phyloP scores from a whole-genome alignment of 2,329 filamentous ascomycete genomes.

The Biscogniauxia mediterranea region DNA sequence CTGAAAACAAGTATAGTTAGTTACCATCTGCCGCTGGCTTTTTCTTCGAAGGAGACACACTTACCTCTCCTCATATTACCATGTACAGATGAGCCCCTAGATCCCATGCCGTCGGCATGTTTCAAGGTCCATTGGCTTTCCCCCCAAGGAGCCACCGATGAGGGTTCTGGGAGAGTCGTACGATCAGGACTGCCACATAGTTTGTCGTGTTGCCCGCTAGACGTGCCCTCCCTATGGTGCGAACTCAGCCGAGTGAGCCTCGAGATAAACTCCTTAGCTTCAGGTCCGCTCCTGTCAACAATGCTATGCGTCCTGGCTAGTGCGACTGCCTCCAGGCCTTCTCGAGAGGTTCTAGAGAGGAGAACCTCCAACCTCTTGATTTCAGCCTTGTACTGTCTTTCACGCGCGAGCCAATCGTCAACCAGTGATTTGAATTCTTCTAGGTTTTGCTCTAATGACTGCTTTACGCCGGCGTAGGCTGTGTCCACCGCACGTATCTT shows the following conservation, averaged over 20 bases:
- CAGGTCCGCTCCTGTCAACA: slow-evolving; percentile 36
- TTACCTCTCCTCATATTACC: neutral
- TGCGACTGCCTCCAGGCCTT: slow-evolving; percentile 44
- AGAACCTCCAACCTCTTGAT: slow-evolving; percentile 40
- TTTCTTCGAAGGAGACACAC: neutral
- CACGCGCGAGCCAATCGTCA: slow-evolving; percentile 39
- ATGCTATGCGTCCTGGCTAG: slow-evolving; percentile 43
- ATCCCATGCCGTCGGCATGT: neutral
- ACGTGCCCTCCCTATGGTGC: slow-evolving; percentile 11
- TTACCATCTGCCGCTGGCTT: neutral
- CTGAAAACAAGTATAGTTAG: slow-evolving; percentile 7
- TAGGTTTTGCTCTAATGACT: slow-evolving; percentile 31
- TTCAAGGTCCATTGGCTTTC: neutral
- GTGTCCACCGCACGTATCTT: slow-evolving; percentile 29
- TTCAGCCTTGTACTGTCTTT: slow-evolving; percentile 38
- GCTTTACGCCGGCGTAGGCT: slow-evolving; percentile 29
- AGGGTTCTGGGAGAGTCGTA: slow-evolving; percentile 1
- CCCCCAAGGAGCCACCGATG: neutral
- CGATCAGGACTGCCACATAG: neutral
- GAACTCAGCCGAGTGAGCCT: slow-evolving; percentile 29
- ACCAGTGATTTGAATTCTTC: slow-evolving; percentile 37
- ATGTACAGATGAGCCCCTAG: neutral
- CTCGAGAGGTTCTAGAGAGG: slow-evolving; percentile 34
- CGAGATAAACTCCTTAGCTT: slow-evolving; percentile 32
- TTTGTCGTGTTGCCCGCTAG: neutral